Evolutionary conservation across 345 rosid species (phyloP), one percentile per base, ranked within the genome.

Genomic region (Gynandropsis gynandra): DNA sequence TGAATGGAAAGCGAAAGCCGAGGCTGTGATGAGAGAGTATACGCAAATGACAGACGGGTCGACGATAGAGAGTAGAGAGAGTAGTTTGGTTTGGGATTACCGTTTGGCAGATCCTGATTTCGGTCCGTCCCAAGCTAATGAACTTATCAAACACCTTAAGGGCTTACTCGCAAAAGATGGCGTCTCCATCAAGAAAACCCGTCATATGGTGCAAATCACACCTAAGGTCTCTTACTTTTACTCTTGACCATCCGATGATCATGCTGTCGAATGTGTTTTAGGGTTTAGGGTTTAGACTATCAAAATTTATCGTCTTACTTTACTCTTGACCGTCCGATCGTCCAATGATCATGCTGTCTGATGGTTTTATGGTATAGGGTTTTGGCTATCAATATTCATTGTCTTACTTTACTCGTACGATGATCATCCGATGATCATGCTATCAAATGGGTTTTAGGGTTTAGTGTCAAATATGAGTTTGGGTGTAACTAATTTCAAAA

Each of bases 1-100:
- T 61, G 83, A 74, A 35, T 90, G 98, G 98, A 90, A 84, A 63
- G 87, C 84, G 71, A 81, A 85, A 42, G 98, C 95, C 1, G 98
- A 90, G 73, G 96, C 98, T 1, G 96, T 90, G 54, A 80, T 80
- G 93, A 62, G 71, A 65, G 62, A 80, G n/a, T 83, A 80, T 72
- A 71, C 72, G 12, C 85, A 80, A 63, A 83, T 87, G 52, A 83
- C 93, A 13, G 93, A 83, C 58, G 88, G 93, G 19, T 83, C 93
- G 14, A 32, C 76, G 33, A 83, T 83, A 43, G 93, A 83, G 68
- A 56, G 70, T 41, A 83, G 76, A 71, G 88, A 83, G 64, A 80
- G 85, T 61, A 74, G 79, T 16, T 70, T 83, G 33, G 80, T 73
- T 21, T 83, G 93, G 93, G 74, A 74, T 50, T 83, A 76, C 66